Percentiles rank a stretch among this genome's conserved stretches.
These are phyloP conservation scores for Ceratocystis colombiana DNA, from an alignment of 2,329 filamentous ascomycete genomes.

Conservation along the genomic window DNA sequence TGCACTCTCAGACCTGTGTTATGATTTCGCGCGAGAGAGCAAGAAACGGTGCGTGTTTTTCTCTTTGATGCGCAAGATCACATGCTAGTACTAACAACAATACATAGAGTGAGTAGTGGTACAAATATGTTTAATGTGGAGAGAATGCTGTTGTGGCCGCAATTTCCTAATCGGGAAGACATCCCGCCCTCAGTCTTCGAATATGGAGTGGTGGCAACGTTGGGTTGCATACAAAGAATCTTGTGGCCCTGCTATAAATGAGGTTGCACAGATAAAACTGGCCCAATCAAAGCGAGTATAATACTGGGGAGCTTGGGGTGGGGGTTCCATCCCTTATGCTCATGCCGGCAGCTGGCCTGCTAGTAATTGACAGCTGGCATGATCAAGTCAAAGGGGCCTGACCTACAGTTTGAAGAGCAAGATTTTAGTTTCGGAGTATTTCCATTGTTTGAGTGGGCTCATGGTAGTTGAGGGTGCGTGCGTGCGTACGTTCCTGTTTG, in stretches of 20 bases:
- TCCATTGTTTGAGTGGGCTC: neutral
- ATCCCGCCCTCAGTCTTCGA: too few relatives aligned
- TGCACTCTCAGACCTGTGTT: neutral
- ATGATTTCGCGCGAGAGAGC: neutral
- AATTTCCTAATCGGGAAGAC: too few relatives aligned
- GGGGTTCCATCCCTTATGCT: neutral
- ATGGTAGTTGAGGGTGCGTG: neutral
- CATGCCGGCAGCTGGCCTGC: neutral
- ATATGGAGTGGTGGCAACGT: too few relatives aligned
- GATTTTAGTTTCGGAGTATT: conserved; percentile 6
- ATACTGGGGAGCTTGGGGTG: conserved; percentile 1
- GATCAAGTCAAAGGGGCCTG: too few relatives aligned
- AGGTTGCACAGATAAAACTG: neutral
- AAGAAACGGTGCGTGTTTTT: neutral
- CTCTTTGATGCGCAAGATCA: neutral
- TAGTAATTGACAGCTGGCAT: neutral
- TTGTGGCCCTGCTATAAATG: neutral
- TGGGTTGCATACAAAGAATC: neutral
- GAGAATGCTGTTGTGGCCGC: too few relatives aligned
- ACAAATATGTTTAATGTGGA: too few relatives aligned
- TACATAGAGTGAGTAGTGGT: too few relatives aligned
- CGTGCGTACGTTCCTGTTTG: neutral
- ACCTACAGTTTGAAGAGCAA: neutral
- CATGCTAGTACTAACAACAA: too few relatives aligned
- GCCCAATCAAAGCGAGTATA: neutral